Conservation (phyloP, 1,284 basidiomycete genomes). For the Gymnopus androsaceus region DNA sequence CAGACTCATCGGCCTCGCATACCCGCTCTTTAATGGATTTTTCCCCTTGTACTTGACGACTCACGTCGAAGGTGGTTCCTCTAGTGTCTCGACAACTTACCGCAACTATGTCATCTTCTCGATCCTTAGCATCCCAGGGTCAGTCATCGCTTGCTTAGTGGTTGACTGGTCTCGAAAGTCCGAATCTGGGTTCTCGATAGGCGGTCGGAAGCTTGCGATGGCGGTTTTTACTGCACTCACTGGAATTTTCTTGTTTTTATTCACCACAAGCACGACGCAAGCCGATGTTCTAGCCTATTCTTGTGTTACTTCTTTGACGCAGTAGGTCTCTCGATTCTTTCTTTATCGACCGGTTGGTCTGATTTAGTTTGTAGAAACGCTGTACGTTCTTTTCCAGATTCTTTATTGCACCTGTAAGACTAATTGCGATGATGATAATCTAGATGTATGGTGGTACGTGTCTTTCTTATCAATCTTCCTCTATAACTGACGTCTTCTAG, state of each 20-base stretch:
- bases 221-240: conserved; percentile 51
- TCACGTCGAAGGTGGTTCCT: conserved; percentile 34
- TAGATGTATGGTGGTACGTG: conserved; percentile 5
- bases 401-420: too few species aligned
- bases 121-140: conserved; percentile 57
- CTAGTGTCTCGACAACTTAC: conserved; percentile 40
- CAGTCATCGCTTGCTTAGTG: conserved; percentile 53
- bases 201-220: conserved; percentile 56
- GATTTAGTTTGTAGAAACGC: conserved; percentile 34
- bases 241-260: conserved; percentile 61
- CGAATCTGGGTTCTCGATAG: conserved; percentile 34
- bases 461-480: not conserved
- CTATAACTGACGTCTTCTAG: conserved; percentile 53
- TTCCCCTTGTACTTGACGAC: conserved; percentile 52
- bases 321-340: conserved; percentile 20
- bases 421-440: too few species aligned
- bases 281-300: conserved; percentile 53
- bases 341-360: not conserved
- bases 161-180: conserved; percentile 49
- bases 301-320: conserved; percentile 51
- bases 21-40: conserved; percentile 59
- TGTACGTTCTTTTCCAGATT: conserved; percentile 30
- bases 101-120: conserved; percentile 54
- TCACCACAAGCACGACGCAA: conserved; percentile 55
- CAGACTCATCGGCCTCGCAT: conserved; percentile 56